These are phyloP conservation scores for Cucurbita pepo DNA, from an alignment of 306 rosid species.

Conservation along the genomic window DNA sequence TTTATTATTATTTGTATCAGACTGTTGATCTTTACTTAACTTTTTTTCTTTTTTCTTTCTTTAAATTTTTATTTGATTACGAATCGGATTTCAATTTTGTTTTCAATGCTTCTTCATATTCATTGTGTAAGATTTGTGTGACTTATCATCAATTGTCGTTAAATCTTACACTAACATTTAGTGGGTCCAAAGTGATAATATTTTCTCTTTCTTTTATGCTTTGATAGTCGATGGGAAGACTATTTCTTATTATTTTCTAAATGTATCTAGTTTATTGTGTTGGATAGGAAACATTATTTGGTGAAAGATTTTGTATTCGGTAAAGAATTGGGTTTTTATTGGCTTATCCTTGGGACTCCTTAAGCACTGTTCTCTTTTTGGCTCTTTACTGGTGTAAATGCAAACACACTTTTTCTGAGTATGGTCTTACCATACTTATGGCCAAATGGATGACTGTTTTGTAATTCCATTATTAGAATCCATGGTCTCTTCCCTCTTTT, in stretches of 20 bases:
- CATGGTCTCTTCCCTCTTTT: background rate
- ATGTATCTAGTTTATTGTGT: background rate
- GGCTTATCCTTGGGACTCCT: background rate
- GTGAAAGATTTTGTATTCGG: background rate
- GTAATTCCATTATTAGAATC: background rate
- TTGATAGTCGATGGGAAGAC: background rate
- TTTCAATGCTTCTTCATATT: background rate
- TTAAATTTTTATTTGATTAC: background rate
- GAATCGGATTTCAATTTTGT: background rate
- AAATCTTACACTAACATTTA: background rate
- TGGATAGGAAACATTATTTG: background rate
- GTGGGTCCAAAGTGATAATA: background rate
- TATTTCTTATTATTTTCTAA: background rate
- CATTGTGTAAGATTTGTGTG: background rate
- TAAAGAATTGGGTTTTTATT: background rate
- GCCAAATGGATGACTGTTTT: background rate
- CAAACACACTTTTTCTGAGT: background rate
- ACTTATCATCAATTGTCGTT: background rate
- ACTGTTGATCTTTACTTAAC: constrained; percentile 7
- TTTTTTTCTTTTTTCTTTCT: background rate
- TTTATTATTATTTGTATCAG: background rate
- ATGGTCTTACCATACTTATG: background rate
- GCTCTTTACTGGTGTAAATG: background rate
- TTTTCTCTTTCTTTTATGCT: background rate
- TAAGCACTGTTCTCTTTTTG: background rate